Base-by-base conservation (phyloP, 176 grass and related monocot species). In the Musa troglodytarum region DNA sequence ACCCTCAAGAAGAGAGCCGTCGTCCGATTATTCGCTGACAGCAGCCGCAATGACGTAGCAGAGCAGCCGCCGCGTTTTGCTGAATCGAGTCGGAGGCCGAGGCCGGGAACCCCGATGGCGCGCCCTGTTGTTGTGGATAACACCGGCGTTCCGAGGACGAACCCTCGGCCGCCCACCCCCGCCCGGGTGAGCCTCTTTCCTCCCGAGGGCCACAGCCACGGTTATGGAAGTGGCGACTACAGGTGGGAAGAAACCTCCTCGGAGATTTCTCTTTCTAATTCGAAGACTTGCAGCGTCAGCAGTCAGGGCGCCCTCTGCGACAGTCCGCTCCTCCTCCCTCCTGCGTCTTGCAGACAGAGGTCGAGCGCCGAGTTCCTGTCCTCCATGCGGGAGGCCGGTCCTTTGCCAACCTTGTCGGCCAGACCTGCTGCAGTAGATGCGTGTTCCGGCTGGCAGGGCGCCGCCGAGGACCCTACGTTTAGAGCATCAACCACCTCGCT, bases 1-100 rank as follows among this genome's bases (percentile, higher is more conserved):
- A 0, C 77, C 76, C 11, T 63, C 80, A 26, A 85, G 54, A 87
- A 76, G 71, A 79, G 84, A 22, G 84, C 89, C 49, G 88, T 91
- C 0, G 83, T 87, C 65, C 87, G 88, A 57, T 82, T 94, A 80
- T 94, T 99, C 78, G 82, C 78, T 22, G 95, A 99, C 53, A 87
- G 53, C 63, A 26, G 29, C 11, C 4, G 24, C 24, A 5, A 7
- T 10, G 29, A 64, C 25, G 78, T 54, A 54, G 80, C 34, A 10
- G 63, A 71, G 2, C 69, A 71, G 34, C 53, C 75, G 20, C 52
- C 74, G 17, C 25, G 34, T 3, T 5, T 56, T 1, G 23, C n/a
- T 0, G 69, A 73, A 26, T 12, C 9, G 11, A 80, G 57, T 51
- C 50, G 78, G 21, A 67, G 55, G 34, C 80, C 55, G 10, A 75